Conservation (phyloP, 108 stramenopile species). For the Craspedostauros australis region DNA sequence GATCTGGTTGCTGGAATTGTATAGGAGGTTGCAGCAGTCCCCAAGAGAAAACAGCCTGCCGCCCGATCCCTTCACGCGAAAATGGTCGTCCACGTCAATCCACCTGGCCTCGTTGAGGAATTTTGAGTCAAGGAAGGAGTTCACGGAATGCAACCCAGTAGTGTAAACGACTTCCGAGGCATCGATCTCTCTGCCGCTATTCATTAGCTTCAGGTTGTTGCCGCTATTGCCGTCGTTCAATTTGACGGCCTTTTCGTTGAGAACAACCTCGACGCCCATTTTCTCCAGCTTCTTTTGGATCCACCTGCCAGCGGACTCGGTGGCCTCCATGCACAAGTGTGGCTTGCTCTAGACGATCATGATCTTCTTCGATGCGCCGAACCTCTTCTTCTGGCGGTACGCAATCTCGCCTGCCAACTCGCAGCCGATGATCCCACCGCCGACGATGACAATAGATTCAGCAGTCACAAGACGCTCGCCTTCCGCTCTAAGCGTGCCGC, state of each 20-base stretch:
- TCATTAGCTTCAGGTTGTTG: not conserved
- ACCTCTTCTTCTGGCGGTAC: not conserved
- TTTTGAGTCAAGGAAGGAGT: slow-evolving; percentile 4
- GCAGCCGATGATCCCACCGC: slow-evolving; percentile 14
- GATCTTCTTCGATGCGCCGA: not conserved
- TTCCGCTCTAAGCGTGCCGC: not conserved
- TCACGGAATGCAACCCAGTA: slow-evolving; percentile 5
- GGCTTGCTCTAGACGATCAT: not conserved
- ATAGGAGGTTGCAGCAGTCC: slow-evolving; percentile 8
- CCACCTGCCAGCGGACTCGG: slow-evolving; percentile 1
- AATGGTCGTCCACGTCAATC: slow-evolving; percentile 6
- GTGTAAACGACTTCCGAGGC: slow-evolving; percentile 10
- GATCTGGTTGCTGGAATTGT: not conserved
- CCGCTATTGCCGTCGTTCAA: too few relatives aligned
- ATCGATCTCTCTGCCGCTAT: not conserved
- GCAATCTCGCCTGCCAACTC: slow-evolving; percentile 14
- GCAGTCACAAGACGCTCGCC: slow-evolving; percentile 9
- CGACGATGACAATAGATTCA: slow-evolving; percentile 1
- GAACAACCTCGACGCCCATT: slow-evolving; percentile 7
- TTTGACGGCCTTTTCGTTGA: slow-evolving; percentile 8
- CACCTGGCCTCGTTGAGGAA: not conserved
- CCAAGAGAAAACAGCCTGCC: slow-evolving; percentile 13
- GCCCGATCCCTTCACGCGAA: slow-evolving; percentile 5
- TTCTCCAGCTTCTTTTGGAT: slow-evolving; percentile 8
- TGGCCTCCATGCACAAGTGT: not conserved